Evolutionary conservation across 441 rosid genomes (phyloP), one percentile per base, ranked within the genome.

Genomic region (Daphne laureola): DNA sequence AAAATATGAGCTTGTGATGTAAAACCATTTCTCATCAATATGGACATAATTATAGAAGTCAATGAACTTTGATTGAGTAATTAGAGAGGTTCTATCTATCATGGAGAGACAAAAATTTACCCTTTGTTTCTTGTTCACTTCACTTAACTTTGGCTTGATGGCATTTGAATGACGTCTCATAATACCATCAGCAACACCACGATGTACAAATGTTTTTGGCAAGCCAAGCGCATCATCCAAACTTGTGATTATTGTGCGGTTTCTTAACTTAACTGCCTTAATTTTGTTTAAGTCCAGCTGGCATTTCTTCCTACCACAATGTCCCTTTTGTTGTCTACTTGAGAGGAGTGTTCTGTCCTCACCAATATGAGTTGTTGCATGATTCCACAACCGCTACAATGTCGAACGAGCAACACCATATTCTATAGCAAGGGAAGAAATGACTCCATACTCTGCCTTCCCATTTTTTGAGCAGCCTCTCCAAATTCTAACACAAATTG

Each of bases 21-120:
- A 46, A 51, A 60, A 60, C 51, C 51, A 38, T 21, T 49, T 58
- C 25, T 58, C 62, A 49, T 58, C 53, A 4, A 58, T 41, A 14
- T 40, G 48, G 1, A 58, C 17, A 3, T 3, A 14, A 47, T 58
- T 8, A 21, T 49, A 40, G 54, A 49, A 48, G 2, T 40, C 36
- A 48, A 6, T 9, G 17, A 57, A 57, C 2, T 3, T 6, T 0
- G 46, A 17, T 0, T 9, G 3, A 6, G 23, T 1, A 6, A 17
- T 4, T 13, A 48, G 2, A 13, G 13, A 38, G 15, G 15, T 17
- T 35, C 8, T 5, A 5, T 58, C 18, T 14, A 58, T 13, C 54
- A 48, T 58, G 3, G 54, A 58, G 5, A 58, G 0, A 12, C 21
- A 58, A 6, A 60, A 60, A 8, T 23, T 11, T 3, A 60, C 1